Evolutionary conservation across 805 yeast species (phyloP).

Genomic region (Phaffomyces antillensis): DNA sequence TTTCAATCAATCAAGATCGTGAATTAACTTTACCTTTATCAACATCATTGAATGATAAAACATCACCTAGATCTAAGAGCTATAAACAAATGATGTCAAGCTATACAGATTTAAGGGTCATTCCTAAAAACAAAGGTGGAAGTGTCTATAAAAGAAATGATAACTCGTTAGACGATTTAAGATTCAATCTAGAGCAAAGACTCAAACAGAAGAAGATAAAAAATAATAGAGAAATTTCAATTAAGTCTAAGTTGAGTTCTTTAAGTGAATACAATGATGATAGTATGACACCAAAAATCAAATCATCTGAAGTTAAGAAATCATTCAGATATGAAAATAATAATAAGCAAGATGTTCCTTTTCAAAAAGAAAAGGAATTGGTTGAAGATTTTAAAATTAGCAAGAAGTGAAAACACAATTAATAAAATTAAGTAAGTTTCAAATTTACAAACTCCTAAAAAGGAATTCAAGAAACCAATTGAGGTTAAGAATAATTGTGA

Average conservation of each 20-base stretch:
- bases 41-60: constrained; percentile 1
- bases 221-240: constrained; percentile 8
- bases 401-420: neutral
- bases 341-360: no score
- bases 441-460: neutral
- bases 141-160: neutral
- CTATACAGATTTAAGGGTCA: neutral
- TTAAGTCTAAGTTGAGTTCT: neutral
- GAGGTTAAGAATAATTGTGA: constrained; percentile 28
- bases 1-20: constrained; percentile 20
- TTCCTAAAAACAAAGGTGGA: no score
- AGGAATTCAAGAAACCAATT: no score
- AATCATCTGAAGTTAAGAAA: neutral
- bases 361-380: neutral
- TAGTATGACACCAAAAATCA: neutral
- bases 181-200: constrained; percentile 12
- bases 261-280: neutral
- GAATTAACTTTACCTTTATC: constrained; percentile 10
- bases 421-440: constrained; percentile 2
- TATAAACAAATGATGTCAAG: constrained; percentile 8
- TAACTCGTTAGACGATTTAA: constrained; percentile 9
- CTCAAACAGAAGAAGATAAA: constrained; percentile 14
- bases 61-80: constrained; percentile 13
- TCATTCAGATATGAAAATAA: neutral
- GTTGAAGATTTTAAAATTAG: constrained; percentile 5